phyloP scores from a whole-genome alignment of 23 red algal genomes.

The Gracilaria domingensis region DNA sequence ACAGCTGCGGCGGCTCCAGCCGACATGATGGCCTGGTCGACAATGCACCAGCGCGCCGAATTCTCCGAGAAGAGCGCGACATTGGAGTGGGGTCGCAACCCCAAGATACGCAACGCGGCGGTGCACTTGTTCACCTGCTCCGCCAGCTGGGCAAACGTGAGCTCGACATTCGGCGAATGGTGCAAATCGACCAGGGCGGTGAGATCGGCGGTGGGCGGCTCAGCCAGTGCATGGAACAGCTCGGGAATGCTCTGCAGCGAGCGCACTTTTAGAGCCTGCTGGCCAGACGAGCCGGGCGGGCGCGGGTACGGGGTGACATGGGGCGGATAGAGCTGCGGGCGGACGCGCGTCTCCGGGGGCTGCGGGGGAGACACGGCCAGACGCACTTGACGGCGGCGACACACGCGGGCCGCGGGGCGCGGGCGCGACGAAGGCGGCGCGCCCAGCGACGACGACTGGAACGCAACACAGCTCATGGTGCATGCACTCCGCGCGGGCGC shows the following conservation, averaged over 20 bases:
- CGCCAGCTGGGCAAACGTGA: slow-evolving; percentile 68
- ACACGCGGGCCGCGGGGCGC: background rate
- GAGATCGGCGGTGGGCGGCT: slow-evolving; percentile 16
- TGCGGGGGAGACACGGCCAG: slow-evolving; percentile 50
- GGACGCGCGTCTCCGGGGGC: slow-evolving; percentile 33
- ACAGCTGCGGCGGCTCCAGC: slow-evolving; percentile 89
- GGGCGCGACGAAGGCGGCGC: background rate
- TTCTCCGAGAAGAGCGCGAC: slow-evolving; percentile 95
- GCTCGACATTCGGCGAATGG: slow-evolving; percentile 24
- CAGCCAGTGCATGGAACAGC: slow-evolving; percentile 41
- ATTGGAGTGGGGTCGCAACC: slow-evolving; percentile 56
- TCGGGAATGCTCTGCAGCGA: slow-evolving; percentile 32
- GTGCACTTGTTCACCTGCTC: slow-evolving; percentile 52
- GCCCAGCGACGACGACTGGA: background rate
- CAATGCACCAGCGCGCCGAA: slow-evolving; percentile 83
- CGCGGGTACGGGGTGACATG: slow-evolving; percentile 43
- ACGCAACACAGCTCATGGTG: background rate
- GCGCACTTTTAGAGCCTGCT: background rate
- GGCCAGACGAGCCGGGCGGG: slow-evolving; percentile 18
- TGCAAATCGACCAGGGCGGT: slow-evolving; percentile 81
- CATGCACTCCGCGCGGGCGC: background rate
- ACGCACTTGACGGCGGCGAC: background rate
- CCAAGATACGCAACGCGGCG: slow-evolving; percentile 67
- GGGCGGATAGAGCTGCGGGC: slow-evolving; percentile 31
- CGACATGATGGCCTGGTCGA: slow-evolving; percentile 85